Base-by-base conservation (phyloP, 768 basidiomycete species). In the Lentinula edodes region DNA sequence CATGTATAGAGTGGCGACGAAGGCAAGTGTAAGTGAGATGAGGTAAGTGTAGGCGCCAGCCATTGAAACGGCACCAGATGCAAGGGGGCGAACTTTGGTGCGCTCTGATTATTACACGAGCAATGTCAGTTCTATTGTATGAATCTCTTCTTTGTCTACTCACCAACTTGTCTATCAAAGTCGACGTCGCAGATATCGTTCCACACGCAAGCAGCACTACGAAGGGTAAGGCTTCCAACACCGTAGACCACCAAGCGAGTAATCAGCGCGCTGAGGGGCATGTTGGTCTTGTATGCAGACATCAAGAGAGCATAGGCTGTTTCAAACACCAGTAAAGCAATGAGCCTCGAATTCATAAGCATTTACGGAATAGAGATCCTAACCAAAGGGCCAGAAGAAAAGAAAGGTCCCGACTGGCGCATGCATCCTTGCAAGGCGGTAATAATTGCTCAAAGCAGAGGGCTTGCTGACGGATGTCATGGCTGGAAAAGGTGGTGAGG, bases 101-200 rank as follows among this genome's bases (percentile, higher is more conserved):
- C 69, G 67, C 38, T 68, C 69, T 70, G n/a, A 8, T n/a, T 28
- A 34, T 23, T 18, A 18, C 0, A 46, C 12, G 7, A 41, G 34
- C 20, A 8, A 20, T 1, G n/a, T 35, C 23, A 34, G 4, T 36
- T 58, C 16, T 38, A 32, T 20, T 20, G 23, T 8, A 34, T 3
- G 38, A 7, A 61, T 18, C n/a, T 13, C 28, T 28, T 4, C 28
- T 28, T 28, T 3, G 2, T 23, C 18, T 7, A 64, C 70, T 43
- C 35, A 68, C 70, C 70, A 23, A 71, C 70, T 64, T 64, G 62
- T 48, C 63, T 62, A 54, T 71, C 70, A n/a, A 69, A 64, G 32
- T 71, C 67, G 9, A 56, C 50, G 43, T 71, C 70, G 52, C 65
- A 66, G 36, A 71, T 69, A 39, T 71, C 70, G 53, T 71, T 71